Conservation (phyloP, 768 basidiomycete genomes). For the Termitomyces sp. region DNA sequence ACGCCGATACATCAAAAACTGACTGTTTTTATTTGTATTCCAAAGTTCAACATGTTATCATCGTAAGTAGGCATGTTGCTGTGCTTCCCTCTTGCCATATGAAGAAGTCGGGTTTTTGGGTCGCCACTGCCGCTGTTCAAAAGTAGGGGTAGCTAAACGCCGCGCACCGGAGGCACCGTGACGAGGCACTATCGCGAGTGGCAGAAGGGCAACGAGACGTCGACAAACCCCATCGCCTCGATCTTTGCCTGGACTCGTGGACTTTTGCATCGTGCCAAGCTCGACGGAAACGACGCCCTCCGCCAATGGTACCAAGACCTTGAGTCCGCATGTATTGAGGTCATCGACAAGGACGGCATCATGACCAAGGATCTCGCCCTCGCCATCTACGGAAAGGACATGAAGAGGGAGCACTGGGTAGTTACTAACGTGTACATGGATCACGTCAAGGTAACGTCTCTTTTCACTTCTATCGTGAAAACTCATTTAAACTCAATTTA, state of each 20-base stretch:
- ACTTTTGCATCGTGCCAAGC: conserved; percentile 85
- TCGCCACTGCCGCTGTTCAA: no score
- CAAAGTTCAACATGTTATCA: no score
- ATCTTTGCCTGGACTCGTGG: conserved; percentile 99
- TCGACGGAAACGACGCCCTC: conserved; percentile 79
- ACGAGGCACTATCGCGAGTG: conserved; percentile 96
- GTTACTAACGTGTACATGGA: conserved; percentile 92
- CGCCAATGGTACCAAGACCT: conserved; percentile 70
- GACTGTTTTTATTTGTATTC: no score
- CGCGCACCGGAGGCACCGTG: conserved; percentile 54
- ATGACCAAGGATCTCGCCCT: conserved; percentile 99
- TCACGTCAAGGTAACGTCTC: conserved; percentile 70
- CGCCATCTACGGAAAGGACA: conserved; percentile 84
- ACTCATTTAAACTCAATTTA: not conserved
- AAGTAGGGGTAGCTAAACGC: no score
- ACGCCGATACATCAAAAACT: no score
- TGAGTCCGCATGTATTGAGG: conserved; percentile 85
- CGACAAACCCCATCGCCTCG: conserved; percentile 97
- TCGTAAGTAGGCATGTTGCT: no score
- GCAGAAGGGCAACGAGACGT: conserved; percentile 97
- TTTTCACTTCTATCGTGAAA: not conserved
- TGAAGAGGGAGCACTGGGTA: conserved; percentile 98
- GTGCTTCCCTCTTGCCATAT: no score
- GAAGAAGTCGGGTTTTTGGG: no score
- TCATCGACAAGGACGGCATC: conserved; percentile 83